Conservation (phyloP, 495 filamentous ascomycete genomes). For the Penicillium bialowiezense region DNA sequence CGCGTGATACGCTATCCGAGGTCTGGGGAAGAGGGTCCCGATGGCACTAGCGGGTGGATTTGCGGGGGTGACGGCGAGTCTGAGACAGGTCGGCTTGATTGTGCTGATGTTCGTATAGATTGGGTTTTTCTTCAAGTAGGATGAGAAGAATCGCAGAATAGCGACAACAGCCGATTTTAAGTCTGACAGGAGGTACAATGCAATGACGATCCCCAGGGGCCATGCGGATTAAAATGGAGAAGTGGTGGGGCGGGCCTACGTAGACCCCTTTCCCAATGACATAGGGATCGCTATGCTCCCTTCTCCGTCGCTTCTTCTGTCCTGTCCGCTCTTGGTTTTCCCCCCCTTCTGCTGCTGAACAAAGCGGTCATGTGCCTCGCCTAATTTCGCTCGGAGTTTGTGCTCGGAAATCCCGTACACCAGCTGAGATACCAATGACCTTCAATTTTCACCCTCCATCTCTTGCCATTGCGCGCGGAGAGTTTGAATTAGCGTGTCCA, state of each 20-base stretch:
- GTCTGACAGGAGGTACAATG: not conserved
- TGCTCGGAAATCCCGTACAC: not conserved
- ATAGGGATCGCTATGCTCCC: not conserved
- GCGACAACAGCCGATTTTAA: not conserved
- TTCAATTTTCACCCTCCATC: conserved; percentile 11
- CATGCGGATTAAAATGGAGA: not conserved
- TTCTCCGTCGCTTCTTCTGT: not conserved
- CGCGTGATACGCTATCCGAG: not conserved
- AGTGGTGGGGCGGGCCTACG: conserved; percentile 1
- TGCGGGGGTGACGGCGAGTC: not conserved
- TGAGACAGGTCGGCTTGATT: not conserved
- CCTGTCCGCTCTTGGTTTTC: not conserved
- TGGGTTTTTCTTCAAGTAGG: not conserved
- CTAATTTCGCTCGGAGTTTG: not conserved
- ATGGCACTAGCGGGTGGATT: not conserved
- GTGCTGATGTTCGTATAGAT: no score
- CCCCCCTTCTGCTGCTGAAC: no score
- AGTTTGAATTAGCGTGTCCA: conserved; percentile 20
- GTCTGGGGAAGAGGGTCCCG: not conserved
- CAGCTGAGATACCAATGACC: not conserved
- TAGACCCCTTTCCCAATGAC: not conserved
- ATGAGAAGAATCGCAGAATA: not conserved
- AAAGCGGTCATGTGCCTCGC: not conserved
- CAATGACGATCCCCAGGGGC: not conserved
- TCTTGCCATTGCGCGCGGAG: conserved; percentile 26